phyloP scores from a whole-genome alignment of 176 grass and related monocot species.

The Carex kokanica region DNA sequence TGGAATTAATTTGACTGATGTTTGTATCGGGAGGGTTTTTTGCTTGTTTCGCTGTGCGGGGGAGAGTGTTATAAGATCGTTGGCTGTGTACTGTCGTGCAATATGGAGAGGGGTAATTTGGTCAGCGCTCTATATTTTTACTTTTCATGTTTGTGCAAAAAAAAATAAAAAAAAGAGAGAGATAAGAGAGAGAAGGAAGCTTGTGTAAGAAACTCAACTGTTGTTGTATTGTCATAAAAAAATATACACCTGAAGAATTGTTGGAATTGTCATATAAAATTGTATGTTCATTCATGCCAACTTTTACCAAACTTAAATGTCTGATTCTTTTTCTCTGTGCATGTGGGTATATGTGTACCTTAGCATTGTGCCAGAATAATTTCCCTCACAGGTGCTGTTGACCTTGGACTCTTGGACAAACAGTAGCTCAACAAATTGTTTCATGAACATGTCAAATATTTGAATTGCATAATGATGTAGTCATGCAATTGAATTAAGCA shows the following conservation, averaged over 20 bases:
- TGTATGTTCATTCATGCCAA: conserved; percentile 8
- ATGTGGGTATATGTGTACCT: background rate
- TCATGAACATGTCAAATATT: background rate
- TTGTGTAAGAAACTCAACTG: conserved; percentile 22
- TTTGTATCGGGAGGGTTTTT: background rate
- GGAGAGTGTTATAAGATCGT: background rate
- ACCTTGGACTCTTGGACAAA: background rate
- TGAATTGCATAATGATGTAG: background rate
- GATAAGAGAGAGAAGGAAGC: background rate
- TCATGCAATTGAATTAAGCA: background rate
- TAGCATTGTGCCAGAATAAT: background rate
- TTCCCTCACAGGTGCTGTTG: background rate
- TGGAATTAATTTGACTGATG: conserved; percentile 13
- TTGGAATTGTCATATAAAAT: conserved; percentile 22
- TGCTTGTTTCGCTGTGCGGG: background rate
- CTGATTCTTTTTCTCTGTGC: background rate
- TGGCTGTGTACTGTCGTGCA: background rate
- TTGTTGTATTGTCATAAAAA: conserved; percentile 13
- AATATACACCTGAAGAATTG: conserved; percentile 23
- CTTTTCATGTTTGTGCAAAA: conserved; percentile 12
- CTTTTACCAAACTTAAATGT: background rate
- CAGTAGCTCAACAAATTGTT: background rate
- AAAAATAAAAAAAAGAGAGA: background rate
- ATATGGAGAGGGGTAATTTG: conserved; percentile 12
- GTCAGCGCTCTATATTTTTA: conserved; percentile 15